A percentile compares a stretch with the other conserved stretches of the same genome.
Conservation (phyloP, 345 rosid genomes). For the Moringa oleifera region DNA sequence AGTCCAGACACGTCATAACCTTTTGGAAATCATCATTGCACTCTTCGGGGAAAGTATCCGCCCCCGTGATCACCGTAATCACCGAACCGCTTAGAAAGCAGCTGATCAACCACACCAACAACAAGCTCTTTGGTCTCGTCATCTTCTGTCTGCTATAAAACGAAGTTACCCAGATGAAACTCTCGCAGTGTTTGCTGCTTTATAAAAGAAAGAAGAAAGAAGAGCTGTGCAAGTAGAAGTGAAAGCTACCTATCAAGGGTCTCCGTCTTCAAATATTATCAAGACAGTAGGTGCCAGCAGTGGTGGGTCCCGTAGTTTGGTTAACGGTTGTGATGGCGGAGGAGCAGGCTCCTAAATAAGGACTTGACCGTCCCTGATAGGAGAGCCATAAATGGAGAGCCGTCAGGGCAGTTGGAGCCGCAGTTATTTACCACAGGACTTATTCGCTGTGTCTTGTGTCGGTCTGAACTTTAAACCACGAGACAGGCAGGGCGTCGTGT, state of each 20-base stretch:
- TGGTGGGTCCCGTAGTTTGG: too few species aligned
- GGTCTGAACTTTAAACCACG: too few species aligned
- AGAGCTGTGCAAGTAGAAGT: too few species aligned
- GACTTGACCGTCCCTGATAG: neutral
- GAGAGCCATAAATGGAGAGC: slow-evolving; percentile 5
- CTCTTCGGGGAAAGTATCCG: slow-evolving; percentile 13
- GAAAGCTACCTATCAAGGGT: too few species aligned
- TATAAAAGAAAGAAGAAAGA: too few species aligned
- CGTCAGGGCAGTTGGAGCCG: slow-evolving; percentile 7
- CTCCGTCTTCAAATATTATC: too few species aligned
- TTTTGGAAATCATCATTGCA: slow-evolving; percentile 46
- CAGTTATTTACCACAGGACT: neutral
- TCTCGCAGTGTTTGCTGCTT: too few species aligned
- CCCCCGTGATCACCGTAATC: slow-evolving; percentile 8
- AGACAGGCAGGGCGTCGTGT: neutral
- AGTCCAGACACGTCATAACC: slow-evolving; percentile 56
- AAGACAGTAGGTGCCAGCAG: too few species aligned
- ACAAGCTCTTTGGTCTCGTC: neutral
- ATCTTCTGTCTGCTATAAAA: neutral
- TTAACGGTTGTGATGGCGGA: too few species aligned
- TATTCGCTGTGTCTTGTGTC: too few species aligned
- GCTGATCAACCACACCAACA: neutral
- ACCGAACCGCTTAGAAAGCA: neutral
- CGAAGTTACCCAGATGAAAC: too few species aligned
- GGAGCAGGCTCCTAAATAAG: neutral